A percentile compares a stretch with the other conserved stretches of the same genome.
These are phyloP conservation scores for Trapa bicornis DNA, from an alignment of 345 rosid genomes.

Conservation along the genomic window DNA sequence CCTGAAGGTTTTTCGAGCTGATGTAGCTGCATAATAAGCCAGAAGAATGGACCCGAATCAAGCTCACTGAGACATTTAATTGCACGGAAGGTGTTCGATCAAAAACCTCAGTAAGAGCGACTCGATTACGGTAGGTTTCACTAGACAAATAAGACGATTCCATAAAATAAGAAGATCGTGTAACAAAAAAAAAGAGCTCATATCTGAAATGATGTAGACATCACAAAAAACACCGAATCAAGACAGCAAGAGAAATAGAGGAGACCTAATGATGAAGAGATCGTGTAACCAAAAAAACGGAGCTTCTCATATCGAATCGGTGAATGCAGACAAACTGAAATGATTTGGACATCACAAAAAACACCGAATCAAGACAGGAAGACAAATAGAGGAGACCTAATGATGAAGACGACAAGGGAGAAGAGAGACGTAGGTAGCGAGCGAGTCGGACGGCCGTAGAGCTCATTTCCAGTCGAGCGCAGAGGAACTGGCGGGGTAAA, in stretches of 20 bases:
- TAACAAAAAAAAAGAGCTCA: not conserved
- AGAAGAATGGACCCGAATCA: not conserved
- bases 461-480: not conserved
- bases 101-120: not conserved
- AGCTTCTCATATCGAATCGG: not conserved
- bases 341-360: not conserved
- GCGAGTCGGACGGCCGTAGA: slow-evolving; percentile 12
- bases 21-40: not conserved
- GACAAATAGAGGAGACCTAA: not conserved
- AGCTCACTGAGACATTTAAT: not conserved
- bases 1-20: slow-evolving; percentile 23
- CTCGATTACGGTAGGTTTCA: not conserved
- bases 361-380: not conserved
- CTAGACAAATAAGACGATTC: not conserved
- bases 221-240: too few species aligned
- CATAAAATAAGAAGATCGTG: not conserved
- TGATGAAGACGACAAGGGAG: not conserved
- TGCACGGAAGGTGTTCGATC: not conserved
- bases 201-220: too few species aligned
- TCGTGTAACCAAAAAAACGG: not conserved
- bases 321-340: not conserved
- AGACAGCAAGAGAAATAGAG: too few species aligned
- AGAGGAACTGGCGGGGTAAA: not conserved
- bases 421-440: slow-evolving; percentile 2
- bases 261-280: too few species aligned